Conservation (phyloP, 306 rosid genomes). For the Vigna trinervia region DNA sequence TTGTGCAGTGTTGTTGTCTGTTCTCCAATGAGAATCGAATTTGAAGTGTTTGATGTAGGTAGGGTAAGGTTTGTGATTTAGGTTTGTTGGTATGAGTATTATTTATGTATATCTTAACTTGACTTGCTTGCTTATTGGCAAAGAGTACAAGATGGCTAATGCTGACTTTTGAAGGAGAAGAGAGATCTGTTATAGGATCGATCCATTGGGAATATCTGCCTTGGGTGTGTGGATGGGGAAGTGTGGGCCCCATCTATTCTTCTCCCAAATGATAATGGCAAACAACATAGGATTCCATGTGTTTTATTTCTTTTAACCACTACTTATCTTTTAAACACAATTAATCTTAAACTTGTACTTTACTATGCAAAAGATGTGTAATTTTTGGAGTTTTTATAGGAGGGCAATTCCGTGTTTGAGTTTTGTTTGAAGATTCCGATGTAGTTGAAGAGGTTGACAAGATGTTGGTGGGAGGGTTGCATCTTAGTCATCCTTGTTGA, state of each 20-base stretch:
- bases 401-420: not conserved
- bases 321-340: not conserved
- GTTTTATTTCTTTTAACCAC: not conserved
- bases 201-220: not conserved
- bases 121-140: constrained; percentile 31
- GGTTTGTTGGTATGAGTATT: not conserved
- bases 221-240: not conserved
- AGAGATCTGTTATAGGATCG: constrained; percentile 1
- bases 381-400: too few relatives aligned
- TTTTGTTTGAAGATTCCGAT: constrained; percentile 33
- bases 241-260: constrained; percentile 19
- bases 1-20: constrained; percentile 29
- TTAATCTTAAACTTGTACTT: not conserved
- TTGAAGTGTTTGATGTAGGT: constrained; percentile 32
- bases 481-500: constrained; percentile 12
- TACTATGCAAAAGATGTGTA: too few relatives aligned
- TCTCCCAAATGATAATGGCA: not conserved
- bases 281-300: constrained; percentile 12
- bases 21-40: constrained; percentile 16
- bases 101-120: not conserved
- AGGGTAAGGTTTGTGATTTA: constrained; percentile 21
- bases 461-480: constrained; percentile 37
- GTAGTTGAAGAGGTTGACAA: constrained; percentile 26
- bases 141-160: constrained; percentile 12
- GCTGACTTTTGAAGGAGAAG: constrained; percentile 27